These are phyloP conservation scores for Liquidambar formosana DNA, from an alignment of 164 flowering plant genomes.

Conservation along the genomic window DNA sequence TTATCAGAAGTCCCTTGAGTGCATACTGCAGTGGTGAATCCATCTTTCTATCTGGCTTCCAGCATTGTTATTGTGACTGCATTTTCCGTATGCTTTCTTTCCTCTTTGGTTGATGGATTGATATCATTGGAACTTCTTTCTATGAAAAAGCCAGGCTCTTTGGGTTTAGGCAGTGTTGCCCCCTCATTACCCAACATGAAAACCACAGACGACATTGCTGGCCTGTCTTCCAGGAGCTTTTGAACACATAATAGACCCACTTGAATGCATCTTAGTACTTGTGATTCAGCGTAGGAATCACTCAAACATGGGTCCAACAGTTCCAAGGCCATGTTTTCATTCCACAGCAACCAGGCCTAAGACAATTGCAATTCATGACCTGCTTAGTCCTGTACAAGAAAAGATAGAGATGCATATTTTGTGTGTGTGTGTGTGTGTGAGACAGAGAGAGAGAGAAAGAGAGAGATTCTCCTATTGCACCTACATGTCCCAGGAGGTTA, in stretches of 20 bases:
- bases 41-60: no score
- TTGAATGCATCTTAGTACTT: neutral
- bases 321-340: neutral
- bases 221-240: neutral
- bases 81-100: neutral
- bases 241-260: neutral
- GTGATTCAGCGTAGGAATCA: neutral
- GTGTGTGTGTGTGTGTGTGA: no score
- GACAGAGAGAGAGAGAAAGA: no score
- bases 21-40: no score
- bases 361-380: no score
- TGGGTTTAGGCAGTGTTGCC: neutral
- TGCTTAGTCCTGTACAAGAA: no score
- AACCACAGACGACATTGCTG: neutral
- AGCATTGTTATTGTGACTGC: neutral
- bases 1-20: no score
- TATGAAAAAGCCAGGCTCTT: neutral
- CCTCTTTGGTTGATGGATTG: neutral
- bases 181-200: neutral
- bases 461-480: neutral
- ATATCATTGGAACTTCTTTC: neutral
- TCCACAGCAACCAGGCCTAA: neutral
- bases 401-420: no score
- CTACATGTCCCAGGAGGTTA: constrained; percentile 12
- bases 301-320: neutral